A percentile compares a stretch with the other conserved stretches of the same genome.
These are phyloP conservation scores for Ettlia oleoabundans DNA, from an alignment of 139 green algal genomes.

Conservation along the genomic window DNA sequence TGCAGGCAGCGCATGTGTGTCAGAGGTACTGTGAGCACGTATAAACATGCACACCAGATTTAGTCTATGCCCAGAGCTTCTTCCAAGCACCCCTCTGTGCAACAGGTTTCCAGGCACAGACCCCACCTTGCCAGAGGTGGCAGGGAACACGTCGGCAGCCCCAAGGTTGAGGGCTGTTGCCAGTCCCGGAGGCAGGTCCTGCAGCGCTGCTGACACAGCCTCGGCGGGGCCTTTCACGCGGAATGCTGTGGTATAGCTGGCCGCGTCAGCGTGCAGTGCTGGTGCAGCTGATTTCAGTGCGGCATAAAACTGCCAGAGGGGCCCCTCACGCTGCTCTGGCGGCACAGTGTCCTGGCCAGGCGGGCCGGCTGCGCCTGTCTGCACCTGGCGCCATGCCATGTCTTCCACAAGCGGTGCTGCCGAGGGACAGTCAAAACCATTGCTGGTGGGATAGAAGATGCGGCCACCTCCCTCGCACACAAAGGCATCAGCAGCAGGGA, in stretches of 20 bases:
- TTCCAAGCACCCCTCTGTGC: too few species aligned
- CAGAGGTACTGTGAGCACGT: not conserved
- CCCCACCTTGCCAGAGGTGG: constrained; percentile 66
- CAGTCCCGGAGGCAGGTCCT: constrained; percentile 37
- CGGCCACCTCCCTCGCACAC: constrained; percentile 82
- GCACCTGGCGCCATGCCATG: constrained; percentile 57
- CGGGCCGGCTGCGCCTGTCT: constrained; percentile 48
- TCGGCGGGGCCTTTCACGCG: constrained; percentile 24
- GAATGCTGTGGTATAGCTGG: constrained; percentile 78
- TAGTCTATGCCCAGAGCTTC: too few species aligned
- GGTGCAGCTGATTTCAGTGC: constrained; percentile 45
- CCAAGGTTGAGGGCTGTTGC: constrained; percentile 69
- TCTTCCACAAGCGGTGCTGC: constrained; percentile 72
- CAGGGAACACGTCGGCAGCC: constrained; percentile 75
- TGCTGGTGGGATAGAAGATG: constrained; percentile 59
- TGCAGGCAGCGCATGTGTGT: not conserved
- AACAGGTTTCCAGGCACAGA: not conserved
- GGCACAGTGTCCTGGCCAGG: constrained; percentile 54
- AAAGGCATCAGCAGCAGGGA: constrained; percentile 77
- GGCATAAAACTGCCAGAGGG: constrained; percentile 77
- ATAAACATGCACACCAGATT: too few species aligned
- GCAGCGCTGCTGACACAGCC: constrained; percentile 5
- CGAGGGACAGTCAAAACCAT: constrained; percentile 48
- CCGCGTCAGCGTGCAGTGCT: constrained; percentile 64
- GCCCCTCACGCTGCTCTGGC: constrained; percentile 57